Base-by-base conservation (phyloP, 306 rosid genomes). In the Geum urbanum region DNA sequence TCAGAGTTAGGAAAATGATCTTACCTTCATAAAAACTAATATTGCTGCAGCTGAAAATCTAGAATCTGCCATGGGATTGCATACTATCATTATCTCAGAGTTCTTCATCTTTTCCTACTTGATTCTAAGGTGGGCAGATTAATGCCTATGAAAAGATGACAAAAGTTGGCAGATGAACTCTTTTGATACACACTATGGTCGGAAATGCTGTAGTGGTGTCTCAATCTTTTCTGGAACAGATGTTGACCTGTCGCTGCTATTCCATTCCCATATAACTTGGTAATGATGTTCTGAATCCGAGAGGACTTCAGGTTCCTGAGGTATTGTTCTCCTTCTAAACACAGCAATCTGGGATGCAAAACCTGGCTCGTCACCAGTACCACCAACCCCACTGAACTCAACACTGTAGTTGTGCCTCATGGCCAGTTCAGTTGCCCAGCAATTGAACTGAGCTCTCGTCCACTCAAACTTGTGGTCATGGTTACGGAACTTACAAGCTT, bases 341-440 rank as follows among this genome's bases (percentile, higher is more conserved):
- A 94, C 92, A 32, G 99, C 97, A 80, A 91, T 91, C 84, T 95
- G 99, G 39, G 99, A 94, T 72, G 97, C 99, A 82, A 86, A 89
- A 68, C 99, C 99, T 6, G 97, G 99, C 69, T 95, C 99, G 60
- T 84, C 96, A 72, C 79, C 91, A 50, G 81, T 75, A 66, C 97
- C 97, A 18, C 99, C 96, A 61, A 95, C 99, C 59, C 99, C 99
- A 48, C 96, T 83, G 72, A 88, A 91, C 66, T 85, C 87, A 27
- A 94, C 96, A 12, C 66, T 76, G 81, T 94, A 94, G 77, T 80
- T 80, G 91, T 91, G 91, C 55, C 87, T 80, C 11, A 77, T 63
- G 46, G 97, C 97, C 66, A 89, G 74, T 19, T 79, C 89, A 6
- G 84, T 80, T 18, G 99, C 99, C 99, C 99, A 94, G 62, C 72